Conservation (phyloP, 305 asterid genomes). For the Rubia tinctorum region DNA sequence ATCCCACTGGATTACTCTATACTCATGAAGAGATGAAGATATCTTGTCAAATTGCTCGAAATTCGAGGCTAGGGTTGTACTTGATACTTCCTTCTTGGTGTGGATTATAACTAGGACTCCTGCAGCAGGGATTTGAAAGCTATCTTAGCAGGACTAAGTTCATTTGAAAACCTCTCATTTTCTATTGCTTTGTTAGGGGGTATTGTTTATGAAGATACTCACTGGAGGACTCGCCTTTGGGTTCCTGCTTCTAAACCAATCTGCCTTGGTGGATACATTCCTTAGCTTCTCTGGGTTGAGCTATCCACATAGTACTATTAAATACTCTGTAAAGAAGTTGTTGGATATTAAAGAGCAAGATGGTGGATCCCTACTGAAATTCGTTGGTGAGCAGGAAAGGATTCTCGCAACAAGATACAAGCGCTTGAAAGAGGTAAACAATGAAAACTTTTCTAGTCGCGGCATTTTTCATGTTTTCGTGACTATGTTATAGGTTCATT, state of each 20-base stretch:
- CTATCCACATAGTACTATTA: conserved; percentile 84
- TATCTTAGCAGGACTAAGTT: conserved; percentile 47
- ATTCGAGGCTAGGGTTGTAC: conserved; percentile 68
- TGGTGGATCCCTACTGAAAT: conserved; percentile 42
- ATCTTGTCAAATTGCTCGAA: conserved; percentile 63
- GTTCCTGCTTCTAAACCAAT: conserved; percentile 64
- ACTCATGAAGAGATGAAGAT: conserved; percentile 73
- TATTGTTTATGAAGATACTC: conserved; percentile 72
- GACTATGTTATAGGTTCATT: background rate
- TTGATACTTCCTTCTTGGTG: conserved; percentile 91
- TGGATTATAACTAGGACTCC: conserved; percentile 53
- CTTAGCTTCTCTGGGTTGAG: conserved; percentile 76
- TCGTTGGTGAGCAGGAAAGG: conserved; percentile 61
- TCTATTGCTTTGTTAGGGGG: conserved; percentile 82
- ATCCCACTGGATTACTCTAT: conserved; percentile 82
- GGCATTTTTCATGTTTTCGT: background rate
- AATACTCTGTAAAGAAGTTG: conserved; percentile 76
- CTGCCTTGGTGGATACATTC: conserved; percentile 62
- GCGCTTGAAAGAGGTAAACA: conserved; percentile 74
- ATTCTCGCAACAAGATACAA: conserved; percentile 58
- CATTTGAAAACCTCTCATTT: conserved; percentile 47
- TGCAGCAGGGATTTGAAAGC: conserved; percentile 70
- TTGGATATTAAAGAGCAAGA: conserved; percentile 69
- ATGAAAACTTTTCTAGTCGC: too few species aligned
- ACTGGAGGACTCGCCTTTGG: conserved; percentile 85